A percentile compares a stretch with the other conserved stretches of the same genome.
Conservation (phyloP, 768 basidiomycete genomes). For the Mrakia blollopis region DNA sequence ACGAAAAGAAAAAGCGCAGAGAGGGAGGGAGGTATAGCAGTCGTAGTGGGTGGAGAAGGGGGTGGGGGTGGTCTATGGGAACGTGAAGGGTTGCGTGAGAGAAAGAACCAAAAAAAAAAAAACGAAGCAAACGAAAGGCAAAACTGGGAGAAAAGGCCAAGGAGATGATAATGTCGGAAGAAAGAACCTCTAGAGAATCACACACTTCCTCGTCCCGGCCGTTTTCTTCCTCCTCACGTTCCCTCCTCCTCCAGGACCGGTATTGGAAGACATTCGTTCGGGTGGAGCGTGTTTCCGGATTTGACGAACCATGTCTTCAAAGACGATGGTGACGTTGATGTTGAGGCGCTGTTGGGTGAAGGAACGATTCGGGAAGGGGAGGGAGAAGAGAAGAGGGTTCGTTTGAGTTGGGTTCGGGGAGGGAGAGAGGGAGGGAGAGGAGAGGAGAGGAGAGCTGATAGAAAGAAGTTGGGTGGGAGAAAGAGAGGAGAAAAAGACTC, state of each 20-base stretch:
- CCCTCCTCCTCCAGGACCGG: not conserved
- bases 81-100: no score
- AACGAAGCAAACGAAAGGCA: no score
- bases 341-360: not conserved
- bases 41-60: no score
- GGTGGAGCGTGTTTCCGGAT: conserved; percentile 16
- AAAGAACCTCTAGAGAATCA: not conserved
- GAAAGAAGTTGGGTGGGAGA: not conserved
- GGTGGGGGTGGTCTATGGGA: no score
- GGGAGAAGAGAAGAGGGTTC: not conserved
- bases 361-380: not conserved
- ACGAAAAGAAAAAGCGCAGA: no score
- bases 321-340: conserved; percentile 23
- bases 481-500: not conserved
- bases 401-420: not conserved
- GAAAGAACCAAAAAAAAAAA: no score
- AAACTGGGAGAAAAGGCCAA: no score
- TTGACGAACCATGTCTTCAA: conserved; percentile 21
- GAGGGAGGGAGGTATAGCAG: no score
- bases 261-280: not conserved
- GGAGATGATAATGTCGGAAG: not conserved
- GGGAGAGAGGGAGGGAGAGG: not conserved
- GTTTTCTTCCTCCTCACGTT: not conserved
- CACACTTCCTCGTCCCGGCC: not conserved
- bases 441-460: not conserved